Percentiles rank a stretch among this genome's conserved stretches.
Conservation (phyloP, 192 early-diverging fungal genomes). For the Funneliformis mosseae region DNA sequence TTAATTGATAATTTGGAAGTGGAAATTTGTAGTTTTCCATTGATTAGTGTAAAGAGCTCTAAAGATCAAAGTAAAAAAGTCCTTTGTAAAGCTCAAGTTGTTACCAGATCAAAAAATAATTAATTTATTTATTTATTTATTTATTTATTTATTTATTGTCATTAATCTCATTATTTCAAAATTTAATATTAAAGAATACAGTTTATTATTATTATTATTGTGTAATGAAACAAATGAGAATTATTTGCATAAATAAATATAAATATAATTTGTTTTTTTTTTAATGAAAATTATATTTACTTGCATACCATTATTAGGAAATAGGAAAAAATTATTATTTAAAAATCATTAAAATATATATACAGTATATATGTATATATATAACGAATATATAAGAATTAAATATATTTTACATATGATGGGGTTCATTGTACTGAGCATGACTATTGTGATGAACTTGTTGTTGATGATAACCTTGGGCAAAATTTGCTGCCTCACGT, state of each 20-base stretch:
- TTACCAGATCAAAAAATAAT: constrained; percentile 9
- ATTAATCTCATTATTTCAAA: background rate
- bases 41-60: background rate
- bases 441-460: too few species aligned
- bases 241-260: background rate
- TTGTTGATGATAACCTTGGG: too few species aligned
- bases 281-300: too few species aligned
- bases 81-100: constrained; percentile 16
- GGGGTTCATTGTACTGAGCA: too few species aligned
- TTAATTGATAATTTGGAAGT: constrained; percentile 23
- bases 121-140: background rate
- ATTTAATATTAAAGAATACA: background rate
- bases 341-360: too few species aligned
- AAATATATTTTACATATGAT: too few species aligned
- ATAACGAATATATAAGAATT: too few species aligned
- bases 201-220: background rate
- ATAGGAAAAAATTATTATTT: too few species aligned
- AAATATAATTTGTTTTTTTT: too few species aligned
- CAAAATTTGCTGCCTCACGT: too few species aligned
- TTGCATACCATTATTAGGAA: too few species aligned
- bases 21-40: constrained; percentile 32
- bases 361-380: too few species aligned
- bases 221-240: background rate
- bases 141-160: background rate
- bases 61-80: constrained; percentile 19